These are phyloP conservation scores for Aureobasidium zeae DNA, from an alignment of 2,329 filamentous ascomycete species.

Conservation along the genomic window DNA sequence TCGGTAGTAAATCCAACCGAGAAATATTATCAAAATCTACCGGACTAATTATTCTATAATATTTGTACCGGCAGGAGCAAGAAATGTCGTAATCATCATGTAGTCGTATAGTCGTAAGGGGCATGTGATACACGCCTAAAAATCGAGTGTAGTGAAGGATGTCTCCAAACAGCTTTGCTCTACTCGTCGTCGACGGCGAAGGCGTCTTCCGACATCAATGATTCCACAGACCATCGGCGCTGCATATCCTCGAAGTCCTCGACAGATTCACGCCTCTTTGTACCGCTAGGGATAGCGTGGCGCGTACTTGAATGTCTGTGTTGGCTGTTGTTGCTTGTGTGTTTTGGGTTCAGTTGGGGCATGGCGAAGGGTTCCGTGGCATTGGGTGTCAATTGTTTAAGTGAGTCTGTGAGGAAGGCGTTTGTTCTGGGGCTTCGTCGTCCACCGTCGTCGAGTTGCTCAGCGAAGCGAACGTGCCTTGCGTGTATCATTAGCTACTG, in stretches of 20 bases:
- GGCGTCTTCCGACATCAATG: slow-evolving; percentile 1
- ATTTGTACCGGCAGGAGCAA: background rate
- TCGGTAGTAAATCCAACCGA: too few relatives aligned
- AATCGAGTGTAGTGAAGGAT: background rate
- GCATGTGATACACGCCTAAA: background rate
- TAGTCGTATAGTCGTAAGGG: slow-evolving; percentile 1
- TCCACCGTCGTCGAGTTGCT: background rate
- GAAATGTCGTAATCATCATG: background rate
- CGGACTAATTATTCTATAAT: too few relatives aligned
- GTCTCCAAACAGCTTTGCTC: background rate
- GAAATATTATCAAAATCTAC: too few relatives aligned
- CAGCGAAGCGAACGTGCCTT: slow-evolving; percentile 5
- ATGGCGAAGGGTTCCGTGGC: background rate
- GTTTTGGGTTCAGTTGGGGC: background rate
- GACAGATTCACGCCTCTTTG: slow-evolving; percentile 3
- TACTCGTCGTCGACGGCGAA: slow-evolving; percentile 3
- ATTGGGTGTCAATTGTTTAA: background rate
- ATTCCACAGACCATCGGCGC: slow-evolving; percentile 8
- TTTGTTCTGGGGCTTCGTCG: background rate
- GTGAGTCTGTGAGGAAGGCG: background rate
- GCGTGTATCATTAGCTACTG: background rate
- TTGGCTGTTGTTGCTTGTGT: background rate
- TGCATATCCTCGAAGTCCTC: slow-evolving; percentile 7
- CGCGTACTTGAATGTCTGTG: background rate
- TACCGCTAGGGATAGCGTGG: background rate